Evolutionary conservation across 106 monocot genomes (phyloP).

Genomic region (Allium fistulosum): DNA sequence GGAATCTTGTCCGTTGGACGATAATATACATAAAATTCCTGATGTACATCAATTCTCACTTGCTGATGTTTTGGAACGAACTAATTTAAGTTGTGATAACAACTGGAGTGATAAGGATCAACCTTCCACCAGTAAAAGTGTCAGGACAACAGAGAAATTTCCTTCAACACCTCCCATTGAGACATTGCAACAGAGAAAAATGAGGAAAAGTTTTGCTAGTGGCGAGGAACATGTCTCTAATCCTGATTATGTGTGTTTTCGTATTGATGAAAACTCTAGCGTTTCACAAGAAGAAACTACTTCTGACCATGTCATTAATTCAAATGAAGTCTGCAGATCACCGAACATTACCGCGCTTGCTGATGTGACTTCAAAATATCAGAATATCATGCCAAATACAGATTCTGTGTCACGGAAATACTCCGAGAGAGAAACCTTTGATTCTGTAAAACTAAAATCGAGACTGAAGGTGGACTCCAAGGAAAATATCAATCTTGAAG

Average conservation of each 20-base stretch:
- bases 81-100: constrained; percentile 8
- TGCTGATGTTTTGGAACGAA: constrained; percentile 14
- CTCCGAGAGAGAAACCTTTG: constrained; percentile 16
- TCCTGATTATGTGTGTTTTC: constrained; percentile 57
- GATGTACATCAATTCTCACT: constrained; percentile 33
- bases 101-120: background rate
- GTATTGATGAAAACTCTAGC: constrained; percentile 67
- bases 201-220: constrained; percentile 24
- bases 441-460: constrained; percentile 23
- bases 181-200: constrained; percentile 22
- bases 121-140: constrained; percentile 14
- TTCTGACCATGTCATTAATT: constrained; percentile 8
- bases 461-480: background rate
- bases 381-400: constrained; percentile 17
- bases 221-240: constrained; percentile 28
- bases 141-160: constrained; percentile 12
- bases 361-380: constrained; percentile 35
- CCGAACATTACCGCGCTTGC: constrained; percentile 32
- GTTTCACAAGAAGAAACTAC: constrained; percentile 24
- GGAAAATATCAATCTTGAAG: constrained; percentile 11
- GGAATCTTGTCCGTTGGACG: constrained; percentile 3
- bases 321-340: constrained; percentile 5
- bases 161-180: constrained; percentile 42
- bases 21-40: constrained; percentile 23
- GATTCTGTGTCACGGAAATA: background rate